phyloP scores from a whole-genome alignment of 192 early-diverging fungal species.

The Jimgerdemannia lactiflua region DNA sequence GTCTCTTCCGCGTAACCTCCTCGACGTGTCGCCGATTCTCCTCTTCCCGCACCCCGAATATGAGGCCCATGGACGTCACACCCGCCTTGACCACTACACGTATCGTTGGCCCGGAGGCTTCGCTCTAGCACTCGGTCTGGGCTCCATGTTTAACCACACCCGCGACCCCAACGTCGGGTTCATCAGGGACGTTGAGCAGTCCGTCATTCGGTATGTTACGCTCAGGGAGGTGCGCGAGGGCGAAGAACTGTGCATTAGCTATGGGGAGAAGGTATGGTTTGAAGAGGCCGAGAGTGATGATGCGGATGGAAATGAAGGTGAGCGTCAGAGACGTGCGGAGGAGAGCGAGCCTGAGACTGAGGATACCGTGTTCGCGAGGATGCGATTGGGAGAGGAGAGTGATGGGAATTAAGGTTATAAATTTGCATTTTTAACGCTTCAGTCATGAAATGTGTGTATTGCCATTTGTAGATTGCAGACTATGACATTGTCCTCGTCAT shows the following conservation, averaged over 20 bases:
- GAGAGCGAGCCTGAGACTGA: background rate
- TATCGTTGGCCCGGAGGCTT: slow-evolving; percentile 60
- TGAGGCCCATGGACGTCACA: slow-evolving; percentile 49
- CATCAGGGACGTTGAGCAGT: slow-evolving; percentile 48
- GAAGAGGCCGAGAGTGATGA: slow-evolving; percentile 35
- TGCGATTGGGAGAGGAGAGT: background rate
- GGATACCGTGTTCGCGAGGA: background rate
- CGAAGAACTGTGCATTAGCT: slow-evolving; percentile 67
- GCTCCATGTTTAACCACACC: slow-evolving; percentile 68
- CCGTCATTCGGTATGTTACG: slow-evolving; percentile 55
- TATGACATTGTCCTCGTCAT: too few relatives aligned
- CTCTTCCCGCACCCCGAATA: slow-evolving; percentile 54
- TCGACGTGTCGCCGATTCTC: slow-evolving; percentile 56
- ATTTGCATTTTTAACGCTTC: too few relatives aligned
- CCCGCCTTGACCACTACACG: slow-evolving; percentile 62
- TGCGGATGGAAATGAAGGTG: background rate
- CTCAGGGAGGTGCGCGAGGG: slow-evolving; percentile 45
- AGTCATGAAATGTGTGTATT: too few relatives aligned
- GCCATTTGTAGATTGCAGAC: too few relatives aligned
- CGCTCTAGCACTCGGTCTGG: slow-evolving; percentile 61
- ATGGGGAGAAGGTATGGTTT: slow-evolving; percentile 65
- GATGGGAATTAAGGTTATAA: too few relatives aligned
- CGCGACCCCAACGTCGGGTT: slow-evolving; percentile 58
- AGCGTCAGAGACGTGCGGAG: background rate
- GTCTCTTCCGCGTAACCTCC: slow-evolving; percentile 30